Conservation (phyloP, 2,329 filamentous ascomycete genomes). For the Didymella lethalis region DNA sequence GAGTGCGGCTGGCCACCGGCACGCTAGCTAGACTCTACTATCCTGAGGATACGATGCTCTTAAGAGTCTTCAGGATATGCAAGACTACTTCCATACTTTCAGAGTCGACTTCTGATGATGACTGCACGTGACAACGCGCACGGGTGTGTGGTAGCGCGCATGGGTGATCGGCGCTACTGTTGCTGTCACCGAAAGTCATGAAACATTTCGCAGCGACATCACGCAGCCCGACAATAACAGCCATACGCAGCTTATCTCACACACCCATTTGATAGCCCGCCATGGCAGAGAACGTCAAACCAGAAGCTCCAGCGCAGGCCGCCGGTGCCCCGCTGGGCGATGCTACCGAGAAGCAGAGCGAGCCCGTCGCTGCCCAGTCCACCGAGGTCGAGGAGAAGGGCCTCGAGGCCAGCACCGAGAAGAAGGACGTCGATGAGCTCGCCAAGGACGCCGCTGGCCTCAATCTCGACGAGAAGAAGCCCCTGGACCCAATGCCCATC, state of each 20-base stretch:
- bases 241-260: not conserved
- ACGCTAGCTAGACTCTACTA: slow-evolving; percentile 1
- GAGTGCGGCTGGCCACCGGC: not conserved
- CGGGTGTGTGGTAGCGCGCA: slow-evolving; percentile 15
- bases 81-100: no score
- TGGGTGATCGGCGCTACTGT: slow-evolving; percentile 14
- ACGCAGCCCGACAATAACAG: slow-evolving; percentile 1
- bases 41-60: no score
- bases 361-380: slow-evolving; percentile 17
- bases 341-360: slow-evolving; percentile 28
- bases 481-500: slow-evolving; percentile 23
- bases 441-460: slow-evolving; percentile 28
- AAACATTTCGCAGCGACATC: slow-evolving; percentile 4
- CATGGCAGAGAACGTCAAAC: slow-evolving; percentile 20
- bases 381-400: slow-evolving; percentile 27
- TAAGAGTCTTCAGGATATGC: no score
- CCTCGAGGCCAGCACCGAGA: slow-evolving; percentile 22
- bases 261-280: not conserved
- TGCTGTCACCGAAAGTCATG: slow-evolving; percentile 3
- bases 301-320: slow-evolving; percentile 24
- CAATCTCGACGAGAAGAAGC: slow-evolving; percentile 27
- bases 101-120: no score
- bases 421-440: slow-evolving; percentile 29
- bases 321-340: slow-evolving; percentile 18
- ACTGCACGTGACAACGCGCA: slow-evolving; percentile 19